These are phyloP conservation scores for Candida gigantensis DNA, from an alignment of 1,139 yeast species.

Conservation along the genomic window DNA sequence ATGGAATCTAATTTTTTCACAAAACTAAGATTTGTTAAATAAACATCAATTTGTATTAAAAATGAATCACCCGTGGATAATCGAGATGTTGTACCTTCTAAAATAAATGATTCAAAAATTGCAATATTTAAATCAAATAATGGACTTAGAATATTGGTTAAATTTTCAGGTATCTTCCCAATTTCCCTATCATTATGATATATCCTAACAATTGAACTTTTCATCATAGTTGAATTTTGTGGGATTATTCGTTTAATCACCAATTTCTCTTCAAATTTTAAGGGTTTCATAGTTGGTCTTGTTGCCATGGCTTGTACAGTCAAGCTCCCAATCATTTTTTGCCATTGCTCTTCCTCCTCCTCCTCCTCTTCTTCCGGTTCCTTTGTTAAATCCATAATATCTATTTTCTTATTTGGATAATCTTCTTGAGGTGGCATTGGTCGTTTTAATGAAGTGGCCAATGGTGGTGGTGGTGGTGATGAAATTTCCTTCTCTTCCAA, in stretches of 20 bases:
- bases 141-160: conserved; percentile 69
- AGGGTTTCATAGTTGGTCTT: conserved; percentile 60
- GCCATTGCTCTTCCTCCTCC: conserved; percentile 21
- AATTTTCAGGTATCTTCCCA: conserved; percentile 75
- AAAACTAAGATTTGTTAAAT: conserved; percentile 56
- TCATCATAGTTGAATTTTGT: conserved; percentile 25
- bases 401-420: conserved; percentile 18
- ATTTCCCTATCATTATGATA: conserved; percentile 52
- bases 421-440: conserved; percentile 10
- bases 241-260: conserved; percentile 38
- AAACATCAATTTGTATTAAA: conserved; percentile 63
- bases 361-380: conserved; percentile 17
- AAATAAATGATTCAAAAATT: conserved; percentile 56
- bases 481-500: conserved; percentile 2
- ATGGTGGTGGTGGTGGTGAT: conserved; percentile 6
- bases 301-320: conserved; percentile 84
- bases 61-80: conserved; percentile 75
- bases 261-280: conserved; percentile 52
- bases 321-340: conserved; percentile 63
- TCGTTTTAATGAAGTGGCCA: no score
- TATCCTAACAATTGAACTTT: conserved; percentile 33
- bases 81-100: conserved; percentile 56
- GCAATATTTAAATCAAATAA: conserved; percentile 60
- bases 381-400: no score
- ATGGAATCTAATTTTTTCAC: conserved; percentile 16